A percentile compares a stretch with the other conserved stretches of the same genome.
These are phyloP conservation scores for Akanthomyces dipterigenus DNA, from an alignment of 2,329 filamentous ascomycete genomes.

Conservation along the genomic window DNA sequence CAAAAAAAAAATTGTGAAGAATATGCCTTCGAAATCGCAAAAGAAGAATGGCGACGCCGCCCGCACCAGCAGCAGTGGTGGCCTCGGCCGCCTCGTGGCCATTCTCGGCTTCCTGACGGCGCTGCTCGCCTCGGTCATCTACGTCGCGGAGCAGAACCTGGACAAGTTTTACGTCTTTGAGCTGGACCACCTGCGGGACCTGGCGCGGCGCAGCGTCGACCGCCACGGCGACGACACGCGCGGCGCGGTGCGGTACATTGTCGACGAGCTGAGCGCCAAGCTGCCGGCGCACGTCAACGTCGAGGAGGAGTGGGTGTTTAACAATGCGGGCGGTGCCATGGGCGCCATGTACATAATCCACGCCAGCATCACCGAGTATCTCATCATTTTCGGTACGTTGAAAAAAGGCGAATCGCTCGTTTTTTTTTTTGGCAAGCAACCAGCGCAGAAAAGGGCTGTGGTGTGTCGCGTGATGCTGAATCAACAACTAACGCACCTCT, in stretches of 20 bases:
- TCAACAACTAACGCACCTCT: not conserved
- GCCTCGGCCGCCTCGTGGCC: constrained; percentile 35
- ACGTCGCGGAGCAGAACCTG: constrained; percentile 51
- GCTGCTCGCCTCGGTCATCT: constrained; percentile 46
- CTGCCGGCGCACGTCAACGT: constrained; percentile 53
- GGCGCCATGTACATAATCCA: constrained; percentile 87
- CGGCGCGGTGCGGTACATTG: constrained; percentile 62
- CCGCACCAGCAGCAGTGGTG: constrained; percentile 6
- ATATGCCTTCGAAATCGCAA: constrained; percentile 11
- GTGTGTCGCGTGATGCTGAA: no score
- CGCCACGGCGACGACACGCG: constrained; percentile 70
- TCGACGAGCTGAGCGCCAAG: constrained; percentile 54
- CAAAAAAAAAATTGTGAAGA: no score
- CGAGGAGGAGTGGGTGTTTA: constrained; percentile 81
- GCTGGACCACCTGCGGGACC: constrained; percentile 58
- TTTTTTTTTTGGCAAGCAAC: no score
- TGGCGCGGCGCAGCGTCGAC: constrained; percentile 59
- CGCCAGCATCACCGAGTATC: constrained; percentile 83
- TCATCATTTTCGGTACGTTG: constrained; percentile 70
- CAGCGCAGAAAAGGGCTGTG: no score
- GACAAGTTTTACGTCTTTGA: constrained; percentile 71
- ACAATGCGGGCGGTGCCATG: constrained; percentile 89
- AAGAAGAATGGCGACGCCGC: constrained; percentile 1
- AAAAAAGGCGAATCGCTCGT: no score
- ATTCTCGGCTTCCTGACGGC: constrained; percentile 48